Conservation (phyloP, 2,329 filamentous ascomycete species). For the Colletotrichum trifolii region DNA sequence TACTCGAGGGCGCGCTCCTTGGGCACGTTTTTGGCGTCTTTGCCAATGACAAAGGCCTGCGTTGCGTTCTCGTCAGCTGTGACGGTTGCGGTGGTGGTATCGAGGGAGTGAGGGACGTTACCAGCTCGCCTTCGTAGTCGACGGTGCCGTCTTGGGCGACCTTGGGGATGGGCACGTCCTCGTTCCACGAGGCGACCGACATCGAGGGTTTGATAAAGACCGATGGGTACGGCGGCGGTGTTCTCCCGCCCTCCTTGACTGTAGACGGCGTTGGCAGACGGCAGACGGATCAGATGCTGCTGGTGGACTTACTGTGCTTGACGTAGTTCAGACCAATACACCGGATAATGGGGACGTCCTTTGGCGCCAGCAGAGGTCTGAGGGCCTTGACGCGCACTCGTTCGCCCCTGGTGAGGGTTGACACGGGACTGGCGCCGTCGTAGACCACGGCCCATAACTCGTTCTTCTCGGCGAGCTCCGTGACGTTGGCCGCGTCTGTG, state of each 20-base stretch:
- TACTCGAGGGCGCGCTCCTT: constrained; percentile 56
- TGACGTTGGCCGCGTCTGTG: constrained; percentile 42
- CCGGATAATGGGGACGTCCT: constrained; percentile 49
- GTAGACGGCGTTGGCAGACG: background rate
- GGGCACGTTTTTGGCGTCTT: constrained; percentile 62
- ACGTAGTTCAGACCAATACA: constrained; percentile 52
- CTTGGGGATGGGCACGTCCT: constrained; percentile 57
- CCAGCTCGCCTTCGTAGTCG: constrained; percentile 63
- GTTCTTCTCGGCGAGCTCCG: constrained; percentile 38
- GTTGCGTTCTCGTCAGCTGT: background rate
- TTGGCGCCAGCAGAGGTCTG: constrained; percentile 43
- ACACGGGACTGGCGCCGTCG: constrained; percentile 43
- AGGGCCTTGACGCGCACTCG: constrained; percentile 47
- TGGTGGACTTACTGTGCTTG: constrained; percentile 46
- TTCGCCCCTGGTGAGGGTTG: constrained; percentile 40
- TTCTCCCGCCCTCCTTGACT: constrained; percentile 65
- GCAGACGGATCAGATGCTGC: background rate
- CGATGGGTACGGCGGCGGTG: constrained; percentile 59
- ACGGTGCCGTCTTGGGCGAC: constrained; percentile 57
- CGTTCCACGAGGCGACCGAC: constrained; percentile 49
- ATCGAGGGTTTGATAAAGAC: constrained; percentile 63
- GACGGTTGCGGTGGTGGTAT: no score
- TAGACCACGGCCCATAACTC: constrained; percentile 45
- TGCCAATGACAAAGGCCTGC: constrained; percentile 62
- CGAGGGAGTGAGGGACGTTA: constrained; percentile 24